phyloP scores from a whole-genome alignment of 2,329 filamentous ascomycete genomes.

The Pseudocercospora crystallina region DNA sequence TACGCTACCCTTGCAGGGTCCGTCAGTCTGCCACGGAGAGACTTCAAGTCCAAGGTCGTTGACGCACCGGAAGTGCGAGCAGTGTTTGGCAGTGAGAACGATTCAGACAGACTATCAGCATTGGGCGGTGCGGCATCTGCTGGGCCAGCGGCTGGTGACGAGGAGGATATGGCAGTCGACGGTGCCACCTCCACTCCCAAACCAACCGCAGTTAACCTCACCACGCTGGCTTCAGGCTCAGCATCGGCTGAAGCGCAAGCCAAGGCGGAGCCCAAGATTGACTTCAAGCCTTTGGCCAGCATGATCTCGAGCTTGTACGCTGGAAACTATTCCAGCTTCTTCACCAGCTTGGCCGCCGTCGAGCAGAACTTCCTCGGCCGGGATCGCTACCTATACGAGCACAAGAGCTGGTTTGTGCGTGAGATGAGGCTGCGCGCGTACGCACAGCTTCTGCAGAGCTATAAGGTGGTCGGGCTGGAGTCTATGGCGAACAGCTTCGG shows the following conservation, averaged over 20 bases:
- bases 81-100: slow-evolving; percentile 73
- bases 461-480: slow-evolving; percentile 91
- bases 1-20: slow-evolving; percentile 95
- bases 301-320: slow-evolving; percentile 90
- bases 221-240: slow-evolving; percentile 68
- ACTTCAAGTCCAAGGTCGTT: slow-evolving; percentile 99
- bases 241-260: slow-evolving; percentile 59
- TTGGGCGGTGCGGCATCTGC: slow-evolving; percentile 78
- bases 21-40: slow-evolving; percentile 89
- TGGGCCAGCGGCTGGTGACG: slow-evolving; percentile 73
- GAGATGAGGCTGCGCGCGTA: slow-evolving; percentile 98
- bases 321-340: slow-evolving; percentile 92
- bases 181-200: slow-evolving; percentile 38
- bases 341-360: slow-evolving; percentile 81
- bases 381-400: slow-evolving; percentile 93
- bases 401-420: slow-evolving; percentile 94
- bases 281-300: slow-evolving; percentile 84
- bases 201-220: slow-evolving; percentile 81
- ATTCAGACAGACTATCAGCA: slow-evolving; percentile 82
- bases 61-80: slow-evolving; percentile 98
- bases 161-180: slow-evolving; percentile 60
- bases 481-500: slow-evolving; percentile 98
- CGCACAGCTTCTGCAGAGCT: slow-evolving; percentile 94
- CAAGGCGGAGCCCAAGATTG: slow-evolving; percentile 76
- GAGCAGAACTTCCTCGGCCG: slow-evolving; percentile 93